Evolutionary conservation across 805 yeast species (phyloP), one percentile per base, ranked within the genome.

Genomic region (Starmerella scarabaei): DNA sequence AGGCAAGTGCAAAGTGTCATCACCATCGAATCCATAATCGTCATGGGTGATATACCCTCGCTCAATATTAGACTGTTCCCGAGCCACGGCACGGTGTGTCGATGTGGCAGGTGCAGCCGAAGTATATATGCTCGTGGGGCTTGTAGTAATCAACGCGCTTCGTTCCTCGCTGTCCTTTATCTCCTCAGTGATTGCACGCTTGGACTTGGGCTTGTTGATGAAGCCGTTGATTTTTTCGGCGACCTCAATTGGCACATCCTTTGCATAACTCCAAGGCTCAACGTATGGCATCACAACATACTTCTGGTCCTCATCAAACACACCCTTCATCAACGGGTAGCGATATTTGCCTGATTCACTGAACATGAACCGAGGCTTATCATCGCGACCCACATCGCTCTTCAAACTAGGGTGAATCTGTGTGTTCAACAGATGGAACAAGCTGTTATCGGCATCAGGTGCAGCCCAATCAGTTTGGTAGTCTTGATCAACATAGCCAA

Each of bases 271-370:
- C 96, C 96, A 88, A 30, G 68, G 68, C 53, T 85, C 84, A 38
- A 72, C 67, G 60, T 84, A 86, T 0, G 97, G 96, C 0, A 93
- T 76, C 1, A 88, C 81, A 33, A 80, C 80, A 54, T 68, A 88
- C 50, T 80, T 80, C 0, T 88, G 68, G 57, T 85, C 93, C 33
- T 63, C 63, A 0, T 93, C 85, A 56, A 78, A 86, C 1, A 78
- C 76, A 0, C 96, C 97, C 54, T 76, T 72, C 61, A 79, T 80
- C 33, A 86, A 60, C 58, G 86, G 95, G 54, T 82, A 88, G 40
- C 96, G 69, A 2, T 86, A 71, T 3, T 94, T 78, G 1, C 96
- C 96, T 0, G 94, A 79, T 56, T 88, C 86, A 43, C 82, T 72
- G 34, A 81, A 61, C 19, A 84, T 69, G 23, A 76, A 63, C 40